Base-by-base conservation (phyloP, 257 asterid genomes). In the Penstemon eatonii region DNA sequence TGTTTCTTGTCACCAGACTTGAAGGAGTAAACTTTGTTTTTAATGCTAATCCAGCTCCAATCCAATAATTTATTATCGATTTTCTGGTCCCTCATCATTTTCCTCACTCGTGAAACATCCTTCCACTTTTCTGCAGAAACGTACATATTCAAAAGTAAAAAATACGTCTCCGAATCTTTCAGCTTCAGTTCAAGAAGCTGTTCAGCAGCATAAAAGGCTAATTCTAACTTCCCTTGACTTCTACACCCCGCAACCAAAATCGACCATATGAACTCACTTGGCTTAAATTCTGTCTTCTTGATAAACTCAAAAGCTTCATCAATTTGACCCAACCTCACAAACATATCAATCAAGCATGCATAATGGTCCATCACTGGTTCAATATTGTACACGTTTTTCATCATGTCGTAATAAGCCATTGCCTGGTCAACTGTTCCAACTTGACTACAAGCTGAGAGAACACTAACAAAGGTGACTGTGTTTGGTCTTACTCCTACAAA, bases 381-480 rank as follows among this genome's bases (percentile, higher is more conserved):
- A 60, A 90, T 81, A 63, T 78, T 85, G 68, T 84, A 92, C 69
- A 78, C 90, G 0, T 78, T 69, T 76, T 66, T 84, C 98, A 90
- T 90, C 96, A 84, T 86, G 18, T 85, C 81, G 52, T 83, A 92
- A 69, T 85, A 92, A 19, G 81, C 66, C 56, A 85, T 77, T 8
- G 88, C 98, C 67, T 70, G 81, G 13, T 92, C 91, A 2, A 88
- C 91, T 83, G 82, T 73, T 66, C 98, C 97, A 11, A 96, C 91
- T 54, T 85, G 97, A 66, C 97, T 92, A 73, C 96, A 92, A 18
- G 97, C 98, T 5, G 96, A 89, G 40, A 93, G 87, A 68, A 93
- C 91, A 0, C 86, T 95, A 3, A 87, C 89, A 52, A 93, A 93
- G 25, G 97, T 93, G 37, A 90, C 76, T 83, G 77, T 80, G 88